Evolutionary conservation across 140 eudicot species (phyloP).

Genomic region (Ambrosia hybrid): DNA sequence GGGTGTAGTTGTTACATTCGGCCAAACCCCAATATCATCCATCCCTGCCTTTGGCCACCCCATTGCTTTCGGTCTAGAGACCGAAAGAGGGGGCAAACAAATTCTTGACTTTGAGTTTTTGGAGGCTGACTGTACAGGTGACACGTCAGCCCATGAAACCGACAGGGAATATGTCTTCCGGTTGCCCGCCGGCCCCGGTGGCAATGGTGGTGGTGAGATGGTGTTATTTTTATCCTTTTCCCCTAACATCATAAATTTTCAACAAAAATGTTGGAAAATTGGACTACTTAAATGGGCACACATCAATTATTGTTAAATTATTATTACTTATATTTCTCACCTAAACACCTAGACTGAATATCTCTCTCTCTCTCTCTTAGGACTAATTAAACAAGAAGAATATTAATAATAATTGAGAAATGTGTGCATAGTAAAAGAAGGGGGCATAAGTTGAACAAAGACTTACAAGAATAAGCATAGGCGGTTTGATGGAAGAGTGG

Average conservation of each 20-base stretch:
- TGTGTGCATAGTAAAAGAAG: background rate
- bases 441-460: conserved; percentile 13
- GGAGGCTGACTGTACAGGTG: background rate
- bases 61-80: conserved; percentile 9
- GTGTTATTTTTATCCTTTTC: background rate
- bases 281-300: background rate
- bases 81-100: conserved; percentile 11
- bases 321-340: background rate
- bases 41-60: conserved; percentile 12
- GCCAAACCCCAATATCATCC: conserved; percentile 9
- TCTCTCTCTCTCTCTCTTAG: no score
- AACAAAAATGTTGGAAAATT: background rate
- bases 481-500: background rate
- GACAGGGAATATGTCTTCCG: background rate
- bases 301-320: background rate
- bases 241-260: background rate
- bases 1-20: background rate
- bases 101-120: conserved; percentile 3
- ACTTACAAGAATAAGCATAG: background rate
- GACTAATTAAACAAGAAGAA: no score
- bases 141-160: conserved; percentile 12
- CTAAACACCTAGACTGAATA: background rate
- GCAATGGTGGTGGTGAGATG: background rate
- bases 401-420: background rate
- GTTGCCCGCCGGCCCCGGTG: background rate